Conservation (phyloP, 108 stramenopile species). For the Pelagomonas calceolata region DNA sequence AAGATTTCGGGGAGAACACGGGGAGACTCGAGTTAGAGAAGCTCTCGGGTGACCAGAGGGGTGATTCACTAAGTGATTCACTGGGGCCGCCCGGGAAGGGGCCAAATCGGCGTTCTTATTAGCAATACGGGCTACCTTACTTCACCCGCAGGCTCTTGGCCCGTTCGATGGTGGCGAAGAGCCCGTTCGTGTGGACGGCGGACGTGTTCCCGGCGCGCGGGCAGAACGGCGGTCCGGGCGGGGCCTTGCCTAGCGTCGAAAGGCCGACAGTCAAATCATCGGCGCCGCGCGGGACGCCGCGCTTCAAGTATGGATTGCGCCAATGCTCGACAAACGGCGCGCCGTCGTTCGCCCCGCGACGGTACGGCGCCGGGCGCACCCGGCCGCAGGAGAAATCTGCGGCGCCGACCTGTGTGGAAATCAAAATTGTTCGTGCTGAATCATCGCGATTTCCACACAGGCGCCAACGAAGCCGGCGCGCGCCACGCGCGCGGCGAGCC, state of each 20-base stretch:
- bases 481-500: slow-evolving; percentile 6
- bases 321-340: slow-evolving; percentile 33
- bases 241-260: slow-evolving; percentile 11
- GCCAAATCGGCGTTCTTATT: too few species aligned
- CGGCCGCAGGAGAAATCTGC: too few species aligned
- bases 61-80: too few species aligned
- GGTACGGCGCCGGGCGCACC: slow-evolving; percentile 15
- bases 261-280: slow-evolving; percentile 17
- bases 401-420: too few species aligned
- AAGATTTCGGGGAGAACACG: too few species aligned
- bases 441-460: not conserved
- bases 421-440: too few species aligned
- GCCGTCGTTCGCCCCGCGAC: slow-evolving; percentile 22
- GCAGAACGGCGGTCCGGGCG: slow-evolving; percentile 29
- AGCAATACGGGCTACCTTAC: too few species aligned
- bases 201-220: slow-evolving; percentile 31
- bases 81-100: too few species aligned
- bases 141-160: too few species aligned
- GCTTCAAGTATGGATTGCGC: slow-evolving; percentile 33
- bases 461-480: not conserved
- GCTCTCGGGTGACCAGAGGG: too few species aligned
- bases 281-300: slow-evolving; percentile 25
- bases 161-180: slow-evolving; percentile 36
- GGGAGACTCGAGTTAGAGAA: too few species aligned
- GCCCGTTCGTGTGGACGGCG: slow-evolving; percentile 28